Percentiles rank a stretch among this genome's conserved stretches.
Conservation (phyloP, 345 rosid genomes). For the Crucihimalaya himalaica region DNA sequence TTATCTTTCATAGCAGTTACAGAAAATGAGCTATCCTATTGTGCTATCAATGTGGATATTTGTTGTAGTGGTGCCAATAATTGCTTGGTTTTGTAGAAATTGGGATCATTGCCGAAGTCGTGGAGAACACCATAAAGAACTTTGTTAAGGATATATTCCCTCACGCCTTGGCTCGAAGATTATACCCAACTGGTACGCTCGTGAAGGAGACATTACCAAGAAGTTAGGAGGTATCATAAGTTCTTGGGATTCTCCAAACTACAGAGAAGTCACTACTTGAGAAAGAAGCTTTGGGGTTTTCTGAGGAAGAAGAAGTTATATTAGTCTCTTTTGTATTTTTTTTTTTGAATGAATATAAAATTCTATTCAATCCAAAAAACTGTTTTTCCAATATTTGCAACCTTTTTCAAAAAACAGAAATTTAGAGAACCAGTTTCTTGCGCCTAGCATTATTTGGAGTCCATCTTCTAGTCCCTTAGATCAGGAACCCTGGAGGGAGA, state of each 20-base stretch:
- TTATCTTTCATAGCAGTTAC: no score
- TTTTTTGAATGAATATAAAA: no score
- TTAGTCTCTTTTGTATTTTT: not conserved
- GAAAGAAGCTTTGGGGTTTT: not conserved
- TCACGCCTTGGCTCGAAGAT: slow-evolving; percentile 29
- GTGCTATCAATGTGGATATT: no score
- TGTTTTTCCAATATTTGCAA: no score
- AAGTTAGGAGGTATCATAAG: slow-evolving; percentile 4
- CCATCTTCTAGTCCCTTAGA: no score
- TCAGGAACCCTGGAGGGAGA: no score
- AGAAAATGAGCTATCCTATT: no score
- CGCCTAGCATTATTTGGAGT: no score
- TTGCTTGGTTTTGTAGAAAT: slow-evolving; percentile 33
- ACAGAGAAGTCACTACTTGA: not conserved
- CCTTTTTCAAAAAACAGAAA: no score
- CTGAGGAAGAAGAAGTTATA: not conserved
- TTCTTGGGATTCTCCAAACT: slow-evolving; percentile 16
- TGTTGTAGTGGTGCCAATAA: not conserved
- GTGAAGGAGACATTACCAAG: slow-evolving; percentile 28
- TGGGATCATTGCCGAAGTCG: slow-evolving; percentile 27
- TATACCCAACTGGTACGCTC: slow-evolving; percentile 44
- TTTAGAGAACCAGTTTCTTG: no score
- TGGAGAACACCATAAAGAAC: slow-evolving; percentile 43
- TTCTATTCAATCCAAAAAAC: no score
- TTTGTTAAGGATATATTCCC: slow-evolving; percentile 42